A percentile compares a stretch with the other conserved stretches of the same genome.
phyloP scores from a whole-genome alignment of 192 early-diverging fungal genomes.

The Umbelopsis sp. region DNA sequence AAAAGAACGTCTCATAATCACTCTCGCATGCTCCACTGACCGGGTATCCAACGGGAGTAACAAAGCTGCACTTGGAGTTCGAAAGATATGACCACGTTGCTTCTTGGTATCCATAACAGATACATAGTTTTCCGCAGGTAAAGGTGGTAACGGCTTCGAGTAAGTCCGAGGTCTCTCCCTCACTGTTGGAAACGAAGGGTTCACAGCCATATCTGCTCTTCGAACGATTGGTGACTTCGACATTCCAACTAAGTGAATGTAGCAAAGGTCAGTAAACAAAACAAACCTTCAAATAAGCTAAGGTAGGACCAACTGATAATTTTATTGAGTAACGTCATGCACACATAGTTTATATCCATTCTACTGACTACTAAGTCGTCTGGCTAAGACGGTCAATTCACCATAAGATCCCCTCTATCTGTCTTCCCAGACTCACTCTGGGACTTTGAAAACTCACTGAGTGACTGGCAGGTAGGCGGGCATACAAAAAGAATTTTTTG shows the following conservation, averaged over 20 bases:
- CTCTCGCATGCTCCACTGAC: not conserved
- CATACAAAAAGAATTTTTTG: too few species aligned
- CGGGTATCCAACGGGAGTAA: slow-evolving; percentile 4
- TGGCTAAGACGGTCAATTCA: too few species aligned
- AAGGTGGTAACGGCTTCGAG: slow-evolving; percentile 9
- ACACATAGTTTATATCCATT: not conserved
- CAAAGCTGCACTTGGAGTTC: slow-evolving; percentile 4
- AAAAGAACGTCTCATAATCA: not conserved
- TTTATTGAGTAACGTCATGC: slow-evolving; percentile 20
- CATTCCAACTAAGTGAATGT: not conserved
- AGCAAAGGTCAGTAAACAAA: not conserved
- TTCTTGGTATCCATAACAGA: slow-evolving; percentile 3
- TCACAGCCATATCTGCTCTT: not conserved
- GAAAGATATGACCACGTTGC: slow-evolving; percentile 11
- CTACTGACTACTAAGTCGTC: not conserved
- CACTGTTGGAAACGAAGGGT: slow-evolving; percentile 1
- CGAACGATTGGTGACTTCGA: not conserved
- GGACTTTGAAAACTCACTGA: too few species aligned
- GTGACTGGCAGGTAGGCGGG: too few species aligned
- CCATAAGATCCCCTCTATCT: too few species aligned
- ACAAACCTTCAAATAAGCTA: not conserved
- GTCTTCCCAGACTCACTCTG: too few species aligned
- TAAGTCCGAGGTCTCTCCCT: slow-evolving; percentile 4
- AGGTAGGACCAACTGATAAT: not conserved
- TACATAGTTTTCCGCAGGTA: slow-evolving; percentile 4